Base-by-base conservation (phyloP, 768 basidiomycete genomes). In the Termitomyces eurrhizus region DNA sequence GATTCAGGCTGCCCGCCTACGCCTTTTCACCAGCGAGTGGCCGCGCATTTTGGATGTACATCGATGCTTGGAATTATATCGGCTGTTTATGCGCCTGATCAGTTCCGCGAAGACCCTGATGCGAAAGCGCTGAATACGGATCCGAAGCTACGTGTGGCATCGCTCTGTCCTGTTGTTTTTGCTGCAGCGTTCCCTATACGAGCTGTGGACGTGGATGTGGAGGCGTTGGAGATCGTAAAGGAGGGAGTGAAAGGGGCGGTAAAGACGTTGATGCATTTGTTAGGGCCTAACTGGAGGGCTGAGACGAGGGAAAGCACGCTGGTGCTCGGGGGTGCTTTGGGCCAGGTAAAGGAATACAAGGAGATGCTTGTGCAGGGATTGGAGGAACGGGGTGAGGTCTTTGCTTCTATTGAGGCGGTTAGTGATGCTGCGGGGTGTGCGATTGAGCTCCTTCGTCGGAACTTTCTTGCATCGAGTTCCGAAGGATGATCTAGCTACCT, bases 61-160 rank as follows among this genome's bases (percentile, higher is more conserved):
- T 52, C 65, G 7, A 58, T 67, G 8, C 59, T 57, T 14, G 68
- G 62, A 24, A 64, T 69, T 37, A 65, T 71, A 21, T 67, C 67
- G 4, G 67, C 67, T 8, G 65, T 70, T 4, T 69, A 70, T 59
- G 48, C 64, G 26, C 67, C 69, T 33, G 50, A 55, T 24, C 58
- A 56, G 53, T 60, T 60, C 56, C 41, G 61, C 5, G 65, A 61
- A 13, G 42, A 60, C 24, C 45, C 44, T 7, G 56, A 54, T 16
- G 37, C 52, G 11, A 36, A 44, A 12, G 39, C 56, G 18, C 42
- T 62, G 16, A 62, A 65, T 54, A 18, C 60, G 7, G 68, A 72
- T 18, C 67, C 70, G 13, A 70, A 72, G 58, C 60, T 70, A 21
- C 66, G 70, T 16, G 62, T 72, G 24, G 68, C 69, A 24, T 65